Conservation (phyloP, 2,329 filamentous ascomycete species). For the Phialophora expanda region DNA sequence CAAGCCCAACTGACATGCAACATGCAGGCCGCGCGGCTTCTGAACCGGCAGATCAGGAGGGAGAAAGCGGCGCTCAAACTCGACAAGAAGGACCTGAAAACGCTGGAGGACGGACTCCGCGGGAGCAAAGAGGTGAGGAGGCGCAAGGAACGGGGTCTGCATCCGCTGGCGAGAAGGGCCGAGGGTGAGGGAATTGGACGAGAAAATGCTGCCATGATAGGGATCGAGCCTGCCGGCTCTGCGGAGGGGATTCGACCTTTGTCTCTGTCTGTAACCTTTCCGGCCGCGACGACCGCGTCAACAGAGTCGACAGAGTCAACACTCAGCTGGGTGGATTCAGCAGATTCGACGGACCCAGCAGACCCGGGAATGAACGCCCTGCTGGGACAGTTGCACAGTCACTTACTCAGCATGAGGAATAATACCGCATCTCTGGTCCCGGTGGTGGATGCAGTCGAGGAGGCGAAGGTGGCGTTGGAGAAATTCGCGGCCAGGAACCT, state of each 20-base stretch:
- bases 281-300: background rate
- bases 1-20: constrained; percentile 49
- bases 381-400: constrained; percentile 49
- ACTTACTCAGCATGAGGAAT: constrained; percentile 52
- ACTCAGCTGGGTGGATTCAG: background rate
- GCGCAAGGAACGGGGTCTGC: constrained; percentile 42
- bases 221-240: constrained; percentile 18
- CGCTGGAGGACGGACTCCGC: constrained; percentile 52
- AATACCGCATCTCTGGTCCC: constrained; percentile 42
- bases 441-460: constrained; percentile 27
- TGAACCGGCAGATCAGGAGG: constrained; percentile 50
- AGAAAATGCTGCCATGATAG: constrained; percentile 33
- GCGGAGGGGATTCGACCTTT: constrained; percentile 17
- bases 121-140: constrained; percentile 48
- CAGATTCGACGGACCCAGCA: constrained; percentile 21
- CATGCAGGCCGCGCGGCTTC: constrained; percentile 48
- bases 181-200: constrained; percentile 39
- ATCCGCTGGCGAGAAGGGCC: constrained; percentile 42
- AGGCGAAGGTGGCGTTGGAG: constrained; percentile 24
- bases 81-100: constrained; percentile 49
- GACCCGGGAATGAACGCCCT: constrained; percentile 47
- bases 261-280: background rate
- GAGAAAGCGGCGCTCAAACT: constrained; percentile 50
- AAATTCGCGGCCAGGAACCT: constrained; percentile 22
- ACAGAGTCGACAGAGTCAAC: background rate